These are phyloP conservation scores for Neurospora sp. DNA, from an alignment of 495 filamentous ascomycete genomes.

Conservation along the genomic window DNA sequence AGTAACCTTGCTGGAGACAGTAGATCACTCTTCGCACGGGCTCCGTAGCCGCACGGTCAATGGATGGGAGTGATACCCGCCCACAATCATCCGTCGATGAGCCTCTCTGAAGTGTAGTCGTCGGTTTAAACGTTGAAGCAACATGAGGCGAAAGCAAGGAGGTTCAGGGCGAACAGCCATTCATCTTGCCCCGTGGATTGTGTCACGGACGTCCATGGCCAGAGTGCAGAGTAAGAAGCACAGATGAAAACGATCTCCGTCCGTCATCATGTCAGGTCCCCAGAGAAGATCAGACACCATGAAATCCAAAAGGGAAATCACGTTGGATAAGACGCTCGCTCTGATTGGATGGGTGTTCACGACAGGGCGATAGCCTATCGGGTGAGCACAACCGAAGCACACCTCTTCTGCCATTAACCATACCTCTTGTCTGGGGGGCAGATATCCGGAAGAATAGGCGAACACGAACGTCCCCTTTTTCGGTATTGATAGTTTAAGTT, in stretches of 20 bases:
- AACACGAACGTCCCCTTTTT: not conserved
- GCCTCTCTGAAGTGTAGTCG: not conserved
- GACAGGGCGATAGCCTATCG: not conserved
- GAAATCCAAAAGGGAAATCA: not conserved
- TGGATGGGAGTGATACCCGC: not conserved
- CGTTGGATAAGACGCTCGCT: not conserved
- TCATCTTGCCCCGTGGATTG: not conserved
- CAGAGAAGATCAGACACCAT: not conserved
- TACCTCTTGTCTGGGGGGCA: not conserved
- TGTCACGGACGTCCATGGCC: not conserved
- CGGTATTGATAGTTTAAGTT: not conserved
- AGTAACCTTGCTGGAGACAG: not conserved
- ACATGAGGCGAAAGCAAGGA: not conserved
- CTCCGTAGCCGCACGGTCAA: not conserved
- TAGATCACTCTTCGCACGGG: not conserved
- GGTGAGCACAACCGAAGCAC: not conserved
- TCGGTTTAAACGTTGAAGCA: not conserved
- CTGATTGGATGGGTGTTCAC: not conserved
- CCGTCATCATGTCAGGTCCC: not conserved
- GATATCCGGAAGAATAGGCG: not conserved
- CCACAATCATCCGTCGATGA: not conserved
- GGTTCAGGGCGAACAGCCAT: not conserved
- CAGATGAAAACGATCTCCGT: not conserved
- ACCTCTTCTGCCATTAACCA: not conserved
- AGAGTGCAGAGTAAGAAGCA: not conserved